Conservation (phyloP, 495 filamentous ascomycete species). For the Annulohypoxylon moriforme region DNA sequence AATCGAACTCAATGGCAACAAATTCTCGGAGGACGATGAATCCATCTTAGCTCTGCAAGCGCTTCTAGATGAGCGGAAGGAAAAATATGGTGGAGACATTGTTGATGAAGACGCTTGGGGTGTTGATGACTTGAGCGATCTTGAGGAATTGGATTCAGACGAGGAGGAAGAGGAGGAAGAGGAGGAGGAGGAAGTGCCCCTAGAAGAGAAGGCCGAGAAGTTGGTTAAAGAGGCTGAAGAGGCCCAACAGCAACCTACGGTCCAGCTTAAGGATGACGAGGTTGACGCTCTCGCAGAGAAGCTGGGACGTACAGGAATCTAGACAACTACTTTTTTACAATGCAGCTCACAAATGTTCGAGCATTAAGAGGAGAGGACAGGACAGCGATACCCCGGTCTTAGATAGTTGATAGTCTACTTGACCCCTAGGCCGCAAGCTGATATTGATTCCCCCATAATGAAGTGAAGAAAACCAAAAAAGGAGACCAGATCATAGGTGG, state of each 20-base stretch:
- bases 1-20: conserved; percentile 96
- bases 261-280: conserved; percentile 77
- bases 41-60: conserved; percentile 63
- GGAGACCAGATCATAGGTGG: too few relatives aligned
- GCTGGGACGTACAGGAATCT: conserved; percentile 73
- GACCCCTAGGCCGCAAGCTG: neutral
- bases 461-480: neutral
- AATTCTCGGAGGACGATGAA: conserved; percentile 86
- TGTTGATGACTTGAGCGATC: conserved; percentile 83
- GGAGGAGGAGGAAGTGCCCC: conserved; percentile 54
- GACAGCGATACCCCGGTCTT: conserved; percentile 27
- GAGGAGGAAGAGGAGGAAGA: conserved; percentile 78
- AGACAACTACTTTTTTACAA: conserved; percentile 4
- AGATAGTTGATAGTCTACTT: conserved; percentile 7
- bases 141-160: conserved; percentile 80
- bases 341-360: conserved; percentile 8
- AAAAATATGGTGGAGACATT: conserved; percentile 68
- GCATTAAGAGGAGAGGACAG: neutral
- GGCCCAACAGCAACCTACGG: conserved; percentile 78
- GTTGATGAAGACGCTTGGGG: conserved; percentile 80
- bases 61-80: conserved; percentile 68
- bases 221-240: conserved; percentile 75
- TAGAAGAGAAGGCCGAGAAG: conserved; percentile 70
- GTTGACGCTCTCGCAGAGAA: conserved; percentile 84
- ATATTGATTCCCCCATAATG: neutral